Evolutionary conservation across 768 basidiomycete genomes (phyloP).

Genomic region (Trametes villosa): DNA sequence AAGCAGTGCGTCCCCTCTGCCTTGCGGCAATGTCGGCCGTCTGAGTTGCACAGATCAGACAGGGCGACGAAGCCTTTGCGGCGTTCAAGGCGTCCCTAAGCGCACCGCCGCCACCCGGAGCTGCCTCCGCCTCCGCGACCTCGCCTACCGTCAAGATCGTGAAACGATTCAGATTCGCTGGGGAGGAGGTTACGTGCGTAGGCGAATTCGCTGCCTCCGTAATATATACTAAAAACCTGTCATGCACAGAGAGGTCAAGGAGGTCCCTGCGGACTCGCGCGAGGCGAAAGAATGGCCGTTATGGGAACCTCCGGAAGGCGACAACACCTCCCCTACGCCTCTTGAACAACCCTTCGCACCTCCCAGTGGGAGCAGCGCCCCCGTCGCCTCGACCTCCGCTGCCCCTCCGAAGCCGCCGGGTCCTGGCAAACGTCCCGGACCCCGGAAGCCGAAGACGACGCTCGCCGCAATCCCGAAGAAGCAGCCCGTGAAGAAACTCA

Average conservation of each 20-base stretch:
- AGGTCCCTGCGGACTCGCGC: constrained; percentile 71
- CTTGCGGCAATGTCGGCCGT: background rate
- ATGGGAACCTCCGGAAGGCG: constrained; percentile 42
- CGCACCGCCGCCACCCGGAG: constrained; percentile 28
- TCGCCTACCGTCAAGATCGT: constrained; percentile 61
- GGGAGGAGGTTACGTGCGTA: constrained; percentile 72
- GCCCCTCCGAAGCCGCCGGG: constrained; percentile 17
- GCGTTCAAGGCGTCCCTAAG: constrained; percentile 68
- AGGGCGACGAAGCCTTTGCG: constrained; percentile 67
- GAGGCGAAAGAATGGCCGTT: constrained; percentile 80
- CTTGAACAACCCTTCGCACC: background rate
- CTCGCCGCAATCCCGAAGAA: constrained; percentile 62
- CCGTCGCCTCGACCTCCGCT: constrained; percentile 5
- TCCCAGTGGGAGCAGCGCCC: constrained; percentile 12
- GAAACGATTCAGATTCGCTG: constrained; percentile 75
- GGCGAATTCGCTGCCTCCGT: background rate
- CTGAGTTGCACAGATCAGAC: constrained; percentile 42
- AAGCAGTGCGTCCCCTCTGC: constrained; percentile 45
- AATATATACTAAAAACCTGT: constrained; percentile 15
- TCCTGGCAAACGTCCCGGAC: constrained; percentile 61
- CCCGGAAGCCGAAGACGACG: constrained; percentile 65
- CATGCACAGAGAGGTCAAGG: constrained; percentile 69
- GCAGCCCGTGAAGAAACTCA: constrained; percentile 64
- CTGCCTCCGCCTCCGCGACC: constrained; percentile 20
- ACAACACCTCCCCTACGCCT: background rate